These are phyloP conservation scores for Neonectria neomacrospora DNA, from an alignment of 2,329 filamentous ascomycete species.

Conservation along the genomic window DNA sequence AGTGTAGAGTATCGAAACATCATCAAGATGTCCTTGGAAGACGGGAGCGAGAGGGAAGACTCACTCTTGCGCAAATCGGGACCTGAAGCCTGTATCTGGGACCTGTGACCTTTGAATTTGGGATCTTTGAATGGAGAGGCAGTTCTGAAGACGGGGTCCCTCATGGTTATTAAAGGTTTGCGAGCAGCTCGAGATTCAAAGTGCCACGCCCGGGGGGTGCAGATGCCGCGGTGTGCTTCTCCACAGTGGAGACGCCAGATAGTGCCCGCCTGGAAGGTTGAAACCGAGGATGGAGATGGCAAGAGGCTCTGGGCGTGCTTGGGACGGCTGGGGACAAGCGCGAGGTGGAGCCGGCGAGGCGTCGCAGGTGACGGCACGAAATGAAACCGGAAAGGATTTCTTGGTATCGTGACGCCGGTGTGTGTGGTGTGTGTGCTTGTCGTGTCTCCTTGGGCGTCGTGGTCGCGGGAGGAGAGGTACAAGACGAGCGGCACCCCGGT, in stretches of 20 bases:
- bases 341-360: constrained; percentile 43
- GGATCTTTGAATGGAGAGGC: constrained; percentile 54
- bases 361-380: constrained; percentile 49
- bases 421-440: constrained; percentile 1
- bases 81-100: constrained; percentile 51
- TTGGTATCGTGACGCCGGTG: constrained; percentile 41
- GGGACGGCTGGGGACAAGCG: constrained; percentile 41
- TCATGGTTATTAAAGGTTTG: constrained; percentile 55
- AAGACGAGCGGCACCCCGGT: constrained; percentile 22
- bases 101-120: constrained; percentile 54
- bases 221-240: constrained; percentile 39
- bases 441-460: background rate
- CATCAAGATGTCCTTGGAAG: constrained; percentile 14
- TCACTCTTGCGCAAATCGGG: constrained; percentile 56
- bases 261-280: constrained; percentile 42
- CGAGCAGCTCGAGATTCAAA: constrained; percentile 41
- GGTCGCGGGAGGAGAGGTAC: constrained; percentile 23
- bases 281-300: constrained; percentile 45
- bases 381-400: constrained; percentile 50
- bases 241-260: constrained; percentile 42
- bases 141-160: constrained; percentile 53
- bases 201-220: constrained; percentile 42
- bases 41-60: constrained; percentile 37
- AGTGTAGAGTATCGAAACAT: constrained; percentile 22
- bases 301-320: constrained; percentile 28